Conservation (phyloP, 352 stramenopile genomes). For the Globisporangium apiculatum region DNA sequence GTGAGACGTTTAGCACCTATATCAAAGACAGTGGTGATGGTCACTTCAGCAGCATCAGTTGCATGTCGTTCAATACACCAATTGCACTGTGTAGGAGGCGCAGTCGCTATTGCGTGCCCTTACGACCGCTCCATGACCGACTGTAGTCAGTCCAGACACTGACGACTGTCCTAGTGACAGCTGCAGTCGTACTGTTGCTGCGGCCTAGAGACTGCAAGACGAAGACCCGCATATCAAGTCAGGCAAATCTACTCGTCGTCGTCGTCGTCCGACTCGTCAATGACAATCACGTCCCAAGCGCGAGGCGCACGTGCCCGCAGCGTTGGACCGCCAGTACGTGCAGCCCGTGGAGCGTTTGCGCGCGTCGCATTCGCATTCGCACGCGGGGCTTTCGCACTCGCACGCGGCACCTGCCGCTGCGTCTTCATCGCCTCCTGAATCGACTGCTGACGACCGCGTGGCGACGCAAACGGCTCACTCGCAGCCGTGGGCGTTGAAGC, state of each 20-base stretch:
- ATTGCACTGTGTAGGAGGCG: no score
- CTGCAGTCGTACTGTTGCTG: no score
- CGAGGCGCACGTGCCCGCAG: slow-evolving; percentile 18
- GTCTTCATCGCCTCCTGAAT: slow-evolving; percentile 15
- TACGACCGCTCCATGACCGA: no score
- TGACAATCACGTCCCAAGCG: slow-evolving; percentile 75
- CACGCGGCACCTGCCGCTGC: slow-evolving; percentile 1
- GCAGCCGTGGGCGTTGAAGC: slow-evolving; percentile 3
- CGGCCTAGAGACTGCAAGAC: no score
- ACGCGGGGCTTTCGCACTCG: neutral
- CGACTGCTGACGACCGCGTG: slow-evolving; percentile 18
- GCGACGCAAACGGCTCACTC: slow-evolving; percentile 8
- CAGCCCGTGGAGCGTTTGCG: neutral
- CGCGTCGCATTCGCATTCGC: slow-evolving; percentile 12
- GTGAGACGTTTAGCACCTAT: neutral
- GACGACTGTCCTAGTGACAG: no score
- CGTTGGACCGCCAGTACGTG: neutral
- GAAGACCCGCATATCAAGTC: neutral
- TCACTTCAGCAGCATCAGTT: no score
- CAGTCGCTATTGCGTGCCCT: no score
- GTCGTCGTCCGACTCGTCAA: slow-evolving; percentile 61
- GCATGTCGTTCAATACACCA: no score
- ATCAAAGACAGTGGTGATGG: neutral
- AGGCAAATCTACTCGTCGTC: slow-evolving; percentile 20
- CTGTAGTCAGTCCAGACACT: no score